A percentile compares a stretch with the other conserved stretches of the same genome.
These are phyloP conservation scores for Nyctanthes arbortristis DNA, from an alignment of 257 asterid species.

Conservation along the genomic window DNA sequence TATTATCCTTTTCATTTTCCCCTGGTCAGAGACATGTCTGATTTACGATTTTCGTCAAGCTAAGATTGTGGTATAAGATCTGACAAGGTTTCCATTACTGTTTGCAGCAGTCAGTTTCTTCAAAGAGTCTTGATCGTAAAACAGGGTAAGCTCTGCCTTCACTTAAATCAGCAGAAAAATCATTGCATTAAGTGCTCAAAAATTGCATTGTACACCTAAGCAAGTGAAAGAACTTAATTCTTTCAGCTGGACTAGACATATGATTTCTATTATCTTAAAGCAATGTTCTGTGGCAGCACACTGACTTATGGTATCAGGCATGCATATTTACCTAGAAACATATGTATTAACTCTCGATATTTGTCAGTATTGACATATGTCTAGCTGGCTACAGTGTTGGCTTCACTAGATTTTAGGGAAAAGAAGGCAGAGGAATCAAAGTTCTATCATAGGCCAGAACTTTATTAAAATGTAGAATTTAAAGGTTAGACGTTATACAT, in stretches of 20 bases:
- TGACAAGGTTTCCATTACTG: constrained; percentile 27
- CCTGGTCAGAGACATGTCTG: constrained; percentile 7
- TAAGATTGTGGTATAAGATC: constrained; percentile 18
- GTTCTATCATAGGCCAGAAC: neutral
- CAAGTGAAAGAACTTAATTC: neutral
- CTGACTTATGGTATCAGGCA: neutral
- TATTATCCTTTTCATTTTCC: constrained; percentile 5
- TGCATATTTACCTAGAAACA: neutral
- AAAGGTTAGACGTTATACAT: neutral
- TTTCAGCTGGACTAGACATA: neutral
- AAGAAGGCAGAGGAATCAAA: neutral
- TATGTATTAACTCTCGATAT: neutral
- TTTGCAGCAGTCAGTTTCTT: constrained; percentile 66
- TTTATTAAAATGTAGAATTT: neutral
- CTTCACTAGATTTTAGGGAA: neutral
- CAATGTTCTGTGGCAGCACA: neutral
- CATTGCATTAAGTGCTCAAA: neutral
- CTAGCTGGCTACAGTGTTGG: neutral
- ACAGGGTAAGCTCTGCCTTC: constrained; percentile 58
- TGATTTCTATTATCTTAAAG: neutral
- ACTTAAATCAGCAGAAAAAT: neutral
- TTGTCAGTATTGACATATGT: neutral
- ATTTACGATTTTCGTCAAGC: constrained; percentile 5
- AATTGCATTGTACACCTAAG: neutral
- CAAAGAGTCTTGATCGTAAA: constrained; percentile 48